Evolutionary conservation across 495 filamentous ascomycete genomes (phyloP).

Genomic region (Penicillium odoratum): DNA sequence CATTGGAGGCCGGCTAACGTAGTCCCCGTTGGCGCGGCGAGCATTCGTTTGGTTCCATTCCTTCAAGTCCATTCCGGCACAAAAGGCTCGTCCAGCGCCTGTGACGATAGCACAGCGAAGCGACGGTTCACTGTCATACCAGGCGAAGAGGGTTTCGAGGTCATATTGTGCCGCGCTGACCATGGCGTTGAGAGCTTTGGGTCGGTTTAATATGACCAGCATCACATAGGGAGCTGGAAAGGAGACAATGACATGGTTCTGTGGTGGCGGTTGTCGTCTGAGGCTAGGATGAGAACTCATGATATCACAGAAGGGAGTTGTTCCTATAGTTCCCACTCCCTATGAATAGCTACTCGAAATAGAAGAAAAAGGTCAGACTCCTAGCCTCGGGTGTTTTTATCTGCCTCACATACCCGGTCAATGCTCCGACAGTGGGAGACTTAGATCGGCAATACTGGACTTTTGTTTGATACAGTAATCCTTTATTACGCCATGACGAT

Average conservation of each 20-base stretch:
- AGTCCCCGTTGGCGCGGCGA: constrained; percentile 15
- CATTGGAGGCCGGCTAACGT: constrained; percentile 13
- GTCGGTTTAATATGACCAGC: constrained; percentile 35
- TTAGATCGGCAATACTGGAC: neutral
- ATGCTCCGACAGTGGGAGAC: neutral
- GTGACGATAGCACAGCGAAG: constrained; percentile 50
- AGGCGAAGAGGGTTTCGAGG: constrained; percentile 43
- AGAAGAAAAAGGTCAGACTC: neutral
- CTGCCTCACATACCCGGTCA: neutral
- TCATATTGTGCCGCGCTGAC: constrained; percentile 42
- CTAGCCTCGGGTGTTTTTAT: neutral
- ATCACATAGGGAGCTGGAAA: constrained; percentile 36
- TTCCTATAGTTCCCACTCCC: neutral
- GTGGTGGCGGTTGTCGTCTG: constrained; percentile 16
- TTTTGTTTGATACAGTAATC: neutral
- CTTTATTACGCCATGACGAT: constrained; percentile 6
- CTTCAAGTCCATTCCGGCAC: constrained; percentile 37
- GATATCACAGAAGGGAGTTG: neutral
- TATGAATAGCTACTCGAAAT: neutral
- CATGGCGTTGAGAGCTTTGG: constrained; percentile 43
- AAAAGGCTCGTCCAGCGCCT: constrained; percentile 50
- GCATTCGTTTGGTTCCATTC: constrained; percentile 18
- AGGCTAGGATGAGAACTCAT: constrained; percentile 12
- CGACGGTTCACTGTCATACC: constrained; percentile 47
- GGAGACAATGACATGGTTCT: constrained; percentile 18